Conservation (phyloP, 306 rosid species). For the Prunus mongolica region DNA sequence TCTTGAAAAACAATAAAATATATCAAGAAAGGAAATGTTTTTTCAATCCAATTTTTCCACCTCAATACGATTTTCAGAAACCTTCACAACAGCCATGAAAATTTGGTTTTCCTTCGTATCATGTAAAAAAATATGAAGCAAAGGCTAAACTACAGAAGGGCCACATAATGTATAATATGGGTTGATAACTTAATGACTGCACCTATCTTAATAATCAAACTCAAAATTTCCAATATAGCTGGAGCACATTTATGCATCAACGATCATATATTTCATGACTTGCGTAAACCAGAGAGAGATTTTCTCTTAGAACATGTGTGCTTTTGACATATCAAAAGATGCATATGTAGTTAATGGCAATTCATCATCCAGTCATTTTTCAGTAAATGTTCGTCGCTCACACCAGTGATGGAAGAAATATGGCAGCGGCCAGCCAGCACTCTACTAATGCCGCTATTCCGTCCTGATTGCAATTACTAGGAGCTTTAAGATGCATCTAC, state of each 20-base stretch:
- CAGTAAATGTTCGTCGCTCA: background rate
- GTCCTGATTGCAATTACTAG: background rate
- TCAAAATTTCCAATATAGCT: background rate
- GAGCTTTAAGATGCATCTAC: background rate
- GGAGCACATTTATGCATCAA: background rate
- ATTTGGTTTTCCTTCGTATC: background rate
- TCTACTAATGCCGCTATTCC: background rate
- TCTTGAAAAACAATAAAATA: background rate
- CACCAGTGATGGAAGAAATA: background rate
- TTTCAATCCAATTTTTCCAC: background rate
- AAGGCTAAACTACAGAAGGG: background rate
- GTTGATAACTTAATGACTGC: no score
- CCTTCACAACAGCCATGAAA: background rate
- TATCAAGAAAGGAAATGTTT: background rate
- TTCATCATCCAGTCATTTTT: background rate
- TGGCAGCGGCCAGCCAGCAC: background rate
- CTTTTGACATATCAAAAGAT: background rate
- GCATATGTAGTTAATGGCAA: background rate
- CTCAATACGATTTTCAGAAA: background rate
- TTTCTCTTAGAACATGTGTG: background rate
- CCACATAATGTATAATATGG: background rate
- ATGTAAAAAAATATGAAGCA: background rate
- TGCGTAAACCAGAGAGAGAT: background rate
- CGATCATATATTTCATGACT: background rate
- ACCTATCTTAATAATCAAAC: background rate